Conservation (phyloP, 75 land plant genomes). For the Adiantum capillusveneris region DNA sequence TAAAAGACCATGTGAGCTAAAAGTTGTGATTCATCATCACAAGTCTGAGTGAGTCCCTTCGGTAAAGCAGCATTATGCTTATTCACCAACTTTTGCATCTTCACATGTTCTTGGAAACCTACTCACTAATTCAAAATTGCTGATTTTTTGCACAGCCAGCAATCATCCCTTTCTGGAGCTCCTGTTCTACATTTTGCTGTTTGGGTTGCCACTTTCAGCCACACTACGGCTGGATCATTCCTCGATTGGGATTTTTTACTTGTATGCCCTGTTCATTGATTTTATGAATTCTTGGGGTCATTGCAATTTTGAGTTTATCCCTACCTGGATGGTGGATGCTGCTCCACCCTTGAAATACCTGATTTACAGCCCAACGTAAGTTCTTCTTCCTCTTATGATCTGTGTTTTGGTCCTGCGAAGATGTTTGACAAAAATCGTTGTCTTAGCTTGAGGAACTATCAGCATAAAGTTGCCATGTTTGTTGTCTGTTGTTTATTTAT, state of each 20-base stretch:
- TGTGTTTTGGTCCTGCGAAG: no score
- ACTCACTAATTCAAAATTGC: no score
- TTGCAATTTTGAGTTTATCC: constrained; percentile 91
- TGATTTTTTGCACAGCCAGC: constrained; percentile 48
- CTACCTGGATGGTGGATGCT: constrained; percentile 46
- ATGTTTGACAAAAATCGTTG: no score
- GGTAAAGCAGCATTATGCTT: no score
- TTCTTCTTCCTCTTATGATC: not conserved
- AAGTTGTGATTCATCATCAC: no score
- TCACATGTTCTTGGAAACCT: no score
- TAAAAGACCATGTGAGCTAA: no score
- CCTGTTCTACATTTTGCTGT: constrained; percentile 46
- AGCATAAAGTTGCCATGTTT: no score
- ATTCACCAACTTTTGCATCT: no score
- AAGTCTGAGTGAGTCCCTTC: no score
- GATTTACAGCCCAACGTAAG: constrained; percentile 88
- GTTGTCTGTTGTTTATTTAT: no score
- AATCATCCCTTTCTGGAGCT: constrained; percentile 90
- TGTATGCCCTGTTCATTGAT: constrained; percentile 70
- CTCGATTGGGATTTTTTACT: constrained; percentile 30
- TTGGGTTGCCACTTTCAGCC: constrained; percentile 35
- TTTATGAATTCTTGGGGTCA: constrained; percentile 96
- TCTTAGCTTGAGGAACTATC: no score
- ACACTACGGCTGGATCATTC: constrained; percentile 23
- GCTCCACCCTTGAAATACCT: constrained; percentile 85